These are phyloP conservation scores for Fomitopsis pulvina DNA, from an alignment of 768 basidiomycete genomes.

Conservation along the genomic window DNA sequence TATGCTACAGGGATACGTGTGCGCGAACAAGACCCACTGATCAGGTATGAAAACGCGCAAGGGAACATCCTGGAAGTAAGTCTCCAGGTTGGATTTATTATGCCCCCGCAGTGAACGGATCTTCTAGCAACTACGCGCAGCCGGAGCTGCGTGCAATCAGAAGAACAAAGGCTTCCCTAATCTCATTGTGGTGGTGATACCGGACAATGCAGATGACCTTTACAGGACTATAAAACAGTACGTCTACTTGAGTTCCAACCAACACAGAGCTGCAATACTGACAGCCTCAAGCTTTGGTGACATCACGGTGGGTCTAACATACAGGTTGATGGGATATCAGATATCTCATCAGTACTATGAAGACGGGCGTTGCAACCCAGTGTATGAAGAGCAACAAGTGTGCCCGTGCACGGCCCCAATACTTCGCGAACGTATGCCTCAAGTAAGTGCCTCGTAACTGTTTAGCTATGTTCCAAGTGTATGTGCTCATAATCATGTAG, in stretches of 20 bases:
- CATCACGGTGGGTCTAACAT: conserved; percentile 32
- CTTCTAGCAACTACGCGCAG: conserved; percentile 38
- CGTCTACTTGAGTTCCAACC: conserved; percentile 22
- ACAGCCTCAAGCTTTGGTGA: conserved; percentile 62
- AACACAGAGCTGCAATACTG: too few species aligned
- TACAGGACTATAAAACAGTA: conserved; percentile 81
- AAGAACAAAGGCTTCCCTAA: conserved; percentile 38
- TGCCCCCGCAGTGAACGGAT: background rate
- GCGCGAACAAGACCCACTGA: conserved; percentile 32
- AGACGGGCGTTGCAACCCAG: conserved; percentile 76
- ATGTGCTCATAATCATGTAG: background rate
- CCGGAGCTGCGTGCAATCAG: conserved; percentile 40
- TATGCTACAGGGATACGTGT: conserved; percentile 59
- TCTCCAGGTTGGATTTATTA: background rate
- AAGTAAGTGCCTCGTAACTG: conserved; percentile 44
- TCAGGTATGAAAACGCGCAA: conserved; percentile 54
- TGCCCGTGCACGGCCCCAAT: conserved; percentile 61
- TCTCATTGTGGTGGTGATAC: conserved; percentile 63
- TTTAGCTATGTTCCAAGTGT: too few species aligned
- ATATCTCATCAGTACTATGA: background rate
- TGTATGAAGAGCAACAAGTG: conserved; percentile 71
- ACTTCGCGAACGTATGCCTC: conserved; percentile 73
- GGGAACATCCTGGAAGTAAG: conserved; percentile 42
- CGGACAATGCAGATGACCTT: conserved; percentile 68
- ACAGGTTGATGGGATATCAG: background rate